Base-by-base conservation (phyloP, 2,329 filamentous ascomycete genomes). In the Tolypocladium cylindrosporum region DNA sequence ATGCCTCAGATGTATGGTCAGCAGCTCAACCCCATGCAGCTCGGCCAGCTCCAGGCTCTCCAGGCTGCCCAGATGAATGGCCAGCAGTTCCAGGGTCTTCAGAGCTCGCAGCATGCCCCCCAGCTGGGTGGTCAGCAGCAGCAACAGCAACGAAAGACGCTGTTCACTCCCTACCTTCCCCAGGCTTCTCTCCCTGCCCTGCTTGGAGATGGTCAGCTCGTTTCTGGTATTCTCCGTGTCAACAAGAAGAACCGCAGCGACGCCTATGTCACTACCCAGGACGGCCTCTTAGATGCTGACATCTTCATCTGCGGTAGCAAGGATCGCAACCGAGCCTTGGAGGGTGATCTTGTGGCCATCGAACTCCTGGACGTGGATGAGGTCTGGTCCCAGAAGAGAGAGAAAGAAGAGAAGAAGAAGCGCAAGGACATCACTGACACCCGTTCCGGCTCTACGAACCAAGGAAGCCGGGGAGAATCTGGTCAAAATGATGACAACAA, bases 401-500 rank as follows among this genome's bases (percentile, higher is more conserved):
- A 99, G 74, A 99, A 99, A 74, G 94, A 99, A 76, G 94, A 99
- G 74, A 99, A 99, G 83, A 99, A 99, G 85, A 99, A 97, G 79
- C 90, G 94, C 73, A 99, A 99, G 80, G 94, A 99, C 69, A 96
- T 97, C 60, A 95, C 91, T 40, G 94, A 97, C 71, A 92, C 90
- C 59, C 87, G 93, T 63, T 85, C 84, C 56, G 87, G 87, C 63
- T 88, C 88, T 61, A 88, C 84, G 63, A 90, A 85, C 67, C 88
- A 88, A 62, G 86, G 86, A 61, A 86, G 83, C 67, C 82, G 88
- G 70, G 48, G 48, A 21, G 81, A 82, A 63, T 78, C 79, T 57
- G 75, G 77, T 48, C 84, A 81, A 65, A 82, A 82, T 60, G 86
- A 88, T 57, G 83, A 87, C 48, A 75, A 77, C 59, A 81, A 82